These are phyloP conservation scores for Saitozyma podzolica DNA, from an alignment of 768 basidiomycete genomes.

Conservation along the genomic window DNA sequence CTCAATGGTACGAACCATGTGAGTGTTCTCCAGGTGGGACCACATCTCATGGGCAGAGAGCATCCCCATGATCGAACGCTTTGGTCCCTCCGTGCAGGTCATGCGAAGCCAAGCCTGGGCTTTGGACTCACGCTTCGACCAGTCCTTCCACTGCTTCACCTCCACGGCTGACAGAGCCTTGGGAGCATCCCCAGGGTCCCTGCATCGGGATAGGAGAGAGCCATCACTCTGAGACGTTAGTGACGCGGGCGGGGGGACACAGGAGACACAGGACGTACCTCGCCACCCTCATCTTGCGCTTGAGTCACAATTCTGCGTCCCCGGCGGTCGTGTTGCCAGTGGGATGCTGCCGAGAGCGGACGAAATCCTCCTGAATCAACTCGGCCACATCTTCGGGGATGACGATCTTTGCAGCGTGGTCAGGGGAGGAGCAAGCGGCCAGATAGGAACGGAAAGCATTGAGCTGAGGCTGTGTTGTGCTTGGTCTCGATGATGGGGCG, in stretches of 20 bases:
- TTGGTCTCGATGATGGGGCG: neutral
- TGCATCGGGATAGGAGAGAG: constrained; percentile 27
- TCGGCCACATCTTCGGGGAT: constrained; percentile 41
- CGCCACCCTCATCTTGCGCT: constrained; percentile 46
- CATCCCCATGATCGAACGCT: too few species aligned
- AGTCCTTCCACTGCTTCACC: too few species aligned
- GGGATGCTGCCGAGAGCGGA: constrained; percentile 21
- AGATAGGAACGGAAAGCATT: constrained; percentile 16
- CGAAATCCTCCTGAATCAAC: constrained; percentile 44
- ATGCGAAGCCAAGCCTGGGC: too few species aligned
- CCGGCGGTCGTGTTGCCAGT: constrained; percentile 7
- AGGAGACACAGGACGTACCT: constrained; percentile 22
- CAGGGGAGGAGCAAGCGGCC: constrained; percentile 5
- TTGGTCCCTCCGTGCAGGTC: too few species aligned
- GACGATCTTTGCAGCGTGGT: constrained; percentile 17
- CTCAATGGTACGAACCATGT: too few species aligned
- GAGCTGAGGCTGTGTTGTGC: constrained; percentile 4
- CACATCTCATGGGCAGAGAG: too few species aligned
- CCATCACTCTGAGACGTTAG: constrained; percentile 15
- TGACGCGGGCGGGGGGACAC: too few species aligned
- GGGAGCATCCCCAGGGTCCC: too few species aligned
- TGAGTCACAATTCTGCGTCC: constrained; percentile 38
- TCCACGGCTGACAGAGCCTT: too few species aligned
- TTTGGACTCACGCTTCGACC: too few species aligned
- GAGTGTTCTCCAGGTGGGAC: too few species aligned